phyloP scores from a whole-genome alignment of 257 asterid species.

The Plantago ovata region DNA sequence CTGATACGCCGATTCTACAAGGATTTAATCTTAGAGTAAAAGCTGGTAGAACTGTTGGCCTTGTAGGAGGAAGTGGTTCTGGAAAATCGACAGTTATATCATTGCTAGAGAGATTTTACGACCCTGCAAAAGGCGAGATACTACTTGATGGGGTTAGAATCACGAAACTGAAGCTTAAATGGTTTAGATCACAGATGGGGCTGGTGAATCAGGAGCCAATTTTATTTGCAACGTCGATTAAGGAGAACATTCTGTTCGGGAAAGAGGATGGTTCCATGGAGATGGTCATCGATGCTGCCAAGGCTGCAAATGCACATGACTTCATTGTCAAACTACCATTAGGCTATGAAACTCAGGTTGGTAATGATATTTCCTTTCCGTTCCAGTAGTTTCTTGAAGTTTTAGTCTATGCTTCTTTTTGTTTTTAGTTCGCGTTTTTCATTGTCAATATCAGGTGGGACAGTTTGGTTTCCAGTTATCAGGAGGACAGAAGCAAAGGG shows the following conservation, averaged over 20 bases:
- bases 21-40: constrained; percentile 49
- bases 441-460: constrained; percentile 51
- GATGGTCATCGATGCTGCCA: constrained; percentile 41
- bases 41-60: constrained; percentile 60
- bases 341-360: constrained; percentile 71
- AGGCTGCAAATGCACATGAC: constrained; percentile 73
- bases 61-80: constrained; percentile 82
- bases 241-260: constrained; percentile 65
- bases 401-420: not conserved
- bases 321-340: constrained; percentile 49
- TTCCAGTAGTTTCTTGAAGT: no score
- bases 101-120: constrained; percentile 70
- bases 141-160: constrained; percentile 54
- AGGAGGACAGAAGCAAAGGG: constrained; percentile 81
- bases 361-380: not conserved
- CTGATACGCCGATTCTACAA: constrained; percentile 40
- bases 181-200: constrained; percentile 77
- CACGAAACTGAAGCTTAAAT: constrained; percentile 48
- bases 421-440: not conserved
- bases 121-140: constrained; percentile 58
- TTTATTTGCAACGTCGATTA: constrained; percentile 65
- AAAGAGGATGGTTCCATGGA: constrained; percentile 64
- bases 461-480: constrained; percentile 66
- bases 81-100: constrained; percentile 70
- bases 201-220: constrained; percentile 76